Percentiles rank a stretch among this genome's conserved stretches.
These are phyloP conservation scores for Aspergillus uvarum DNA, from an alignment of 2,329 filamentous ascomycete genomes.

Conservation along the genomic window DNA sequence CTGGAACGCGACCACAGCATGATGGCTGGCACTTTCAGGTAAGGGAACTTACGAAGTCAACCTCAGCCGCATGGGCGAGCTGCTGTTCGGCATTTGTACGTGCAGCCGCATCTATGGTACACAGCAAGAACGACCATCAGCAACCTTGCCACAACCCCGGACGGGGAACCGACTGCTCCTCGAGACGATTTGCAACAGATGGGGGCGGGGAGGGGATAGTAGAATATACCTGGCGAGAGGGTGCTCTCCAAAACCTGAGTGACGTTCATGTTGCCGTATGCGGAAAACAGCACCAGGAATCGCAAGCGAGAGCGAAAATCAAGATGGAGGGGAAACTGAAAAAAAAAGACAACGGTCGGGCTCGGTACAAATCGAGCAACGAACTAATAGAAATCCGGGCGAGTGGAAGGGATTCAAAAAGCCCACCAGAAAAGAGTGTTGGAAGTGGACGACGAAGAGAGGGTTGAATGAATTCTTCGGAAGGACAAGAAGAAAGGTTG, in stretches of 20 bases:
- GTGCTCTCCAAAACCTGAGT: conserved; percentile 97
- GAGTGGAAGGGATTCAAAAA: conserved; percentile 11
- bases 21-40: conserved; percentile 30
- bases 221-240: conserved; percentile 78
- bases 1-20: conserved; percentile 11
- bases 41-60: conserved; percentile 77
- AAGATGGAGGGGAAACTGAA: conserved; percentile 18
- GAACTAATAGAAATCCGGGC: conserved; percentile 3
- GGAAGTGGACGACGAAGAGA: conserved; percentile 22
- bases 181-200: not conserved
- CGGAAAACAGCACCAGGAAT: conserved; percentile 23
- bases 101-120: conserved; percentile 72
- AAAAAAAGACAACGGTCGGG: conserved; percentile 20
- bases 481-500: conserved; percentile 33
- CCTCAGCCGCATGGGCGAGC: conserved; percentile 86
- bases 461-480: conserved; percentile 20
- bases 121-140: conserved; percentile 34
- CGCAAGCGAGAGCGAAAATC: conserved; percentile 20
- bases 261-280: conserved; percentile 76
- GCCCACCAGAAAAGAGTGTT: conserved; percentile 26
- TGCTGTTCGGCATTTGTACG: conserved; percentile 93
- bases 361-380: conserved; percentile 18
- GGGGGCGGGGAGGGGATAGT: not conserved
- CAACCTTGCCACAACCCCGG: conserved; percentile 8
- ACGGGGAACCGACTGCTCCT: not conserved